These are phyloP conservation scores for Kuraishia cidri DNA, from an alignment of 805 yeast genomes.

Conservation along the genomic window DNA sequence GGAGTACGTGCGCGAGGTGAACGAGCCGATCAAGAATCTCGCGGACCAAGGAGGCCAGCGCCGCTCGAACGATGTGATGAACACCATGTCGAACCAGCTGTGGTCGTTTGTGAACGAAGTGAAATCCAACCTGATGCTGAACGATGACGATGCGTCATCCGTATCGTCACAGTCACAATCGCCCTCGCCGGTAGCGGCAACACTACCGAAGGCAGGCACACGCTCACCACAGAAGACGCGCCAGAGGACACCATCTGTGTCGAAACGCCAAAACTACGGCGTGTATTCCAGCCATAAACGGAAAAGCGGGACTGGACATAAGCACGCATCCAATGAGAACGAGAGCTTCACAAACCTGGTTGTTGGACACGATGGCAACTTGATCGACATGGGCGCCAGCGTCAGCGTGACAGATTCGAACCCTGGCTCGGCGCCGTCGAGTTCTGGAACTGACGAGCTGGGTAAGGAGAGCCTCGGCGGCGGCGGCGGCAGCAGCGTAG, in stretches of 20 bases:
- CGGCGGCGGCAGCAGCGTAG: no score
- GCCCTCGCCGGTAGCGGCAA: neutral
- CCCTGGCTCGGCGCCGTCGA: no score
- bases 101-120: conserved; percentile 47
- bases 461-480: no score
- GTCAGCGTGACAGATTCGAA: no score
- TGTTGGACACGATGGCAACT: no score
- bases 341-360: no score
- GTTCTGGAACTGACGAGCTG: no score
- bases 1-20: conserved; percentile 11
- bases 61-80: conserved; percentile 18
- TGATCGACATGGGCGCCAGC: no score
- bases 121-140: conserved; percentile 19
- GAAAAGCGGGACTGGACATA: no score
- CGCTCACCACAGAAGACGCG: no score
- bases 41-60: conserved; percentile 5
- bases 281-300: conserved; percentile 12
- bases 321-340: no score
- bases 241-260: conserved; percentile 18
- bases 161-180: neutral
- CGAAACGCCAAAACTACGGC: conserved; percentile 18
- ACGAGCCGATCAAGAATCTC: conserved; percentile 12
- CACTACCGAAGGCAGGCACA: neutral
- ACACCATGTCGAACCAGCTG: conserved; percentile 28
- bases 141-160: conserved; percentile 1